Evolutionary conservation across 2,329 filamentous ascomycete species (phyloP).

Genomic region (Hypoxylon sp.): DNA sequence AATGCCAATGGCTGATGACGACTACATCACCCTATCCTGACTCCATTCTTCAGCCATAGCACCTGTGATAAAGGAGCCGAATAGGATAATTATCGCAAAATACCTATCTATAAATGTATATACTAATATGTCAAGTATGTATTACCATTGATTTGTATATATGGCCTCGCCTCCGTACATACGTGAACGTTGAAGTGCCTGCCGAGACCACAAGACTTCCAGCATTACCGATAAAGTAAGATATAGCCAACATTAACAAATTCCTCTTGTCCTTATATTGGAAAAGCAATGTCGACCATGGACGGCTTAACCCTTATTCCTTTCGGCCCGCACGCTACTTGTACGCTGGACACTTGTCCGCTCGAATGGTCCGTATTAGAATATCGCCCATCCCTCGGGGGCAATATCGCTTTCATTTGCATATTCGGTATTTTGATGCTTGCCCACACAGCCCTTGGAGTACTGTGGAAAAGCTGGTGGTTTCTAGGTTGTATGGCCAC

Average conservation of each 20-base stretch:
- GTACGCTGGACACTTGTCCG: slow-evolving; percentile 64
- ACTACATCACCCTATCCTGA: neutral
- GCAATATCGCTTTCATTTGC: slow-evolving; percentile 60
- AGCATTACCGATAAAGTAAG: neutral
- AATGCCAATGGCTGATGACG: neutral
- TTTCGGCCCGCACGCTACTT: slow-evolving; percentile 65
- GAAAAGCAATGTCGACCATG: neutral
- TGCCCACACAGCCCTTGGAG: slow-evolving; percentile 62
- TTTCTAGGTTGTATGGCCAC: slow-evolving; percentile 67
- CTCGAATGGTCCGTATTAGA: slow-evolving; percentile 62
- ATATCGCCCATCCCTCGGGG: slow-evolving; percentile 63
- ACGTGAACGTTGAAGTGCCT: neutral
- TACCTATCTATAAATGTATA: neutral
- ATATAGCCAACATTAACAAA: neutral
- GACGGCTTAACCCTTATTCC: slow-evolving; percentile 6
- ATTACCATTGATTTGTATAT: neutral
- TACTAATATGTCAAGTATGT: neutral
- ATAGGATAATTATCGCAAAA: neutral
- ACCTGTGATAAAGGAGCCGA: neutral
- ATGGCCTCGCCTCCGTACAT: neutral
- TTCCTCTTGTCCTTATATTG: neutral
- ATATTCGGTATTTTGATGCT: slow-evolving; percentile 64
- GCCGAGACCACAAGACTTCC: neutral
- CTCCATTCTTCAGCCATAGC: neutral
- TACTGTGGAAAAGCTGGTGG: slow-evolving; percentile 63